Conservation (phyloP, 1,139 yeast species). For the Pichia sp. region DNA sequence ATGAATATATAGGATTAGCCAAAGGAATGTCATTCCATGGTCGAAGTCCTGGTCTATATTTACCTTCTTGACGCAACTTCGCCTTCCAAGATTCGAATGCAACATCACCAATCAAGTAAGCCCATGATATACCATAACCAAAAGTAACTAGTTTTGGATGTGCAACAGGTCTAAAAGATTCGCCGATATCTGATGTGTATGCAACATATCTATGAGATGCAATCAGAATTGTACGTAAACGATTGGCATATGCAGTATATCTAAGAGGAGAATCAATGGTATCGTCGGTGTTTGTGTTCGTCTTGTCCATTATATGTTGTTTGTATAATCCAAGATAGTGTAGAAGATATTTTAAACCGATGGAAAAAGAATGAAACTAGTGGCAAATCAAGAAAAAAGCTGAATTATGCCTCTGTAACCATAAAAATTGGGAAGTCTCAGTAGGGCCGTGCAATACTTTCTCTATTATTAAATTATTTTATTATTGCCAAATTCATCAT, state of each 20-base stretch:
- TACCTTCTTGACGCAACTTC: slow-evolving; percentile 60
- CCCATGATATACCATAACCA: slow-evolving; percentile 76
- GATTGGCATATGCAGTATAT: slow-evolving; percentile 77
- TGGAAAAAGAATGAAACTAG: not conserved
- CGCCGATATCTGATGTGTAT: slow-evolving; percentile 83
- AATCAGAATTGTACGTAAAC: slow-evolving; percentile 59
- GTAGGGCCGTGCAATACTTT: not conserved
- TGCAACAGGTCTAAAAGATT: slow-evolving; percentile 82
- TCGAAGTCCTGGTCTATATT: slow-evolving; percentile 51
- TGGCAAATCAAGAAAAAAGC: not conserved
- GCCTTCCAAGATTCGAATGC: slow-evolving; percentile 72
- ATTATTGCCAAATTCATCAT: not conserved
- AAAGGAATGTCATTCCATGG: slow-evolving; percentile 60
- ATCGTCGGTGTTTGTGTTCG: slow-evolving; percentile 4
- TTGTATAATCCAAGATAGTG: not conserved
- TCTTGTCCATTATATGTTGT: not conserved
- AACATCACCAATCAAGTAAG: slow-evolving; percentile 73
- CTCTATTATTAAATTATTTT: not conserved
- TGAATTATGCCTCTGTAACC: not conserved
- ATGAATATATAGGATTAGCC: slow-evolving; percentile 37
- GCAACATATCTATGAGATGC: slow-evolving; percentile 86
- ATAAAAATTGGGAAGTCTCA: not conserved
- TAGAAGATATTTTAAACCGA: not conserved
- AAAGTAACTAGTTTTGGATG: slow-evolving; percentile 57
- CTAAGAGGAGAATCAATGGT: slow-evolving; percentile 37